phyloP scores from a whole-genome alignment of 768 basidiomycete species.

The Tricholoma matsutake region DNA sequence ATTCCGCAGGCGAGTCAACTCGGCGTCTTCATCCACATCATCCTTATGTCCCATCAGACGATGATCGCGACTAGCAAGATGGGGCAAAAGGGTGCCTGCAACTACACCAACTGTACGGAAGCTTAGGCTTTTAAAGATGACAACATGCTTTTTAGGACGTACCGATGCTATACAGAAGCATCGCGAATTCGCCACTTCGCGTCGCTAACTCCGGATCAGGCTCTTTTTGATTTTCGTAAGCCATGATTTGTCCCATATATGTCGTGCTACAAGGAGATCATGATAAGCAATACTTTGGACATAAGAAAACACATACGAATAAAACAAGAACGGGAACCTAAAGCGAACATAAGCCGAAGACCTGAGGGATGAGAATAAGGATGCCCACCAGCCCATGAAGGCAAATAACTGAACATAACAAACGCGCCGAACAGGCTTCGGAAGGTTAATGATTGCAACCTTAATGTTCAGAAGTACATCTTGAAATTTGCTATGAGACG shows the following conservation, averaged over 20 bases:
- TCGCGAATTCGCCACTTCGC: slow-evolving; percentile 80
- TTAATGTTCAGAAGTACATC: slow-evolving; percentile 82
- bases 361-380: neutral
- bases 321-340: slow-evolving; percentile 96
- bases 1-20: slow-evolving; percentile 63
- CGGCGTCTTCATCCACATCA: slow-evolving; percentile 74
- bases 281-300: neutral
- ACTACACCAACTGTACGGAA: slow-evolving; percentile 70
- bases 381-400: slow-evolving; percentile 88
- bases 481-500: slow-evolving; percentile 47
- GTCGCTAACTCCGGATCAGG: slow-evolving; percentile 85
- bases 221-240: slow-evolving; percentile 65
- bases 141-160: slow-evolving; percentile 18
- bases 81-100: slow-evolving; percentile 79
- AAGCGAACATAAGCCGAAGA: slow-evolving; percentile 5
- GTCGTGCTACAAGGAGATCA: slow-evolving; percentile 58
- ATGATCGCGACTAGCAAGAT: slow-evolving; percentile 77
- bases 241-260: slow-evolving; percentile 94
- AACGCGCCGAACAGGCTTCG: slow-evolving; percentile 81
- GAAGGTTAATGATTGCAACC: slow-evolving; percentile 68
- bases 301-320: slow-evolving; percentile 51
- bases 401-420: slow-evolving; percentile 94
- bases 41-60: slow-evolving; percentile 70
- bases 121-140: slow-evolving; percentile 9
- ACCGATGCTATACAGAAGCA: slow-evolving; percentile 91